Evolutionary conservation across 2,329 filamentous ascomycete species (phyloP), one percentile per base, ranked within the genome.

Genomic region (Neofusicoccum umdonicola): DNA sequence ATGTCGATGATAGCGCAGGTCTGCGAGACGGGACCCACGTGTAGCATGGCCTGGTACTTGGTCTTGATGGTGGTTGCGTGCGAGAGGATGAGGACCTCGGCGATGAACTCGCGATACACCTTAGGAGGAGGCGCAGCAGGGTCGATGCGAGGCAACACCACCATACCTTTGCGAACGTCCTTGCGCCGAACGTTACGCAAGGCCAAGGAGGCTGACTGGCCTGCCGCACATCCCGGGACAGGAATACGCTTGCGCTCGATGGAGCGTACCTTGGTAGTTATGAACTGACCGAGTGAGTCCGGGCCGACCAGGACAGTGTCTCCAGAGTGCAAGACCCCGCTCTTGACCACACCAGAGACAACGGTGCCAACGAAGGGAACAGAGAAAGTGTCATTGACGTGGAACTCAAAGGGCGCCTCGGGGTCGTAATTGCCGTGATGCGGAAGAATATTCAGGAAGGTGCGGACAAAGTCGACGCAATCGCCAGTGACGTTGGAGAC

Each of bases 1-100:
- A 99, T 95, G 73, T 97, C 95, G 72, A 99, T 96, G 74, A 99
- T 97, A 11, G 93, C 89, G 74, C 95, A 99, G 0, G 95, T 99
- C 79, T 99, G 95, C 45, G 90, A 92, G 48, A 99, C 91, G 0
- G 95, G 91, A 0, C 95, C 95, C 4, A 99, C 93, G 71, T 99
- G 95, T 22, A 99, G 84, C 93, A 98, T 99, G 0, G 95, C 95
- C 80, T 99, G 95, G 70, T 99, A 99, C 72, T 93, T 94, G 0
- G 89, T 92, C 78, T 96, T 95, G 77, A 99, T 99, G 48, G 95
- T 99, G 0, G 95, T 99, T 0, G 94, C 93, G 73, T 99, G 95
- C 3, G 91, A 96, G 6, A 99, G 84, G 69, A 99, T 98, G 22
- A 99, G 84, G 1, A 99, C 95, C 88, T 95, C 68, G 81, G 91